phyloP scores from a whole-genome alignment of 129 eudicot genomes.

The Lactuca saligna region DNA sequence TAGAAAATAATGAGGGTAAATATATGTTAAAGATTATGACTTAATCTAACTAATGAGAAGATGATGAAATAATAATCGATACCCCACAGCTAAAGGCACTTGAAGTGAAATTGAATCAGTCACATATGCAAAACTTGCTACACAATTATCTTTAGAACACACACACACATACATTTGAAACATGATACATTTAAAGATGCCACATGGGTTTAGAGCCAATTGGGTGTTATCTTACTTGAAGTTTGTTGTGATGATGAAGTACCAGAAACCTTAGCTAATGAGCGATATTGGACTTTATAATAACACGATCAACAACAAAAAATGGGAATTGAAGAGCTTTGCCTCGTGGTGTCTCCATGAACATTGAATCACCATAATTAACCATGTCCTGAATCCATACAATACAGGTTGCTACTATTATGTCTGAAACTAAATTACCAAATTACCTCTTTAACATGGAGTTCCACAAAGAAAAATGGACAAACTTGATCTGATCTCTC shows the following conservation, averaged over 20 bases:
- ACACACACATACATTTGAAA: not conserved
- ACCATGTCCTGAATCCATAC: conserved; percentile 52
- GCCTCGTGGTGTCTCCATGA: conserved; percentile 51
- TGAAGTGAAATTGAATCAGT: not conserved
- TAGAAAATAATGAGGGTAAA: too few relatives aligned
- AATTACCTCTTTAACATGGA: conserved; percentile 1
- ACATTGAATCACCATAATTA: conserved; percentile 45
- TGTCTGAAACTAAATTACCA: not conserved
- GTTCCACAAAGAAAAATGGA: conserved; percentile 1
- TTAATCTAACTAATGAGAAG: too few relatives aligned
- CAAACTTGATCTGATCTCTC: conserved; percentile 82
- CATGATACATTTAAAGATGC: conserved; percentile 1
- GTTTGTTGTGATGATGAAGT: conserved; percentile 34
- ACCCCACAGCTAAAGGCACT: too few relatives aligned
- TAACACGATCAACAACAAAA: conserved; percentile 66
- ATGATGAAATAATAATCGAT: too few relatives aligned
- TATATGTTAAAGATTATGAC: too few relatives aligned
- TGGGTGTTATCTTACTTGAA: conserved; percentile 44
- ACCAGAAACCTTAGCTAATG: conserved; percentile 73
- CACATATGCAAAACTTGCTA: conserved; percentile 12
- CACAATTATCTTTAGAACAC: not conserved
- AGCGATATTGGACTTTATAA: conserved; percentile 91
- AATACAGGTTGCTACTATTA: not conserved
- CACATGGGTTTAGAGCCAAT: conserved; percentile 41
- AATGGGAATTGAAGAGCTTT: conserved; percentile 91